A percentile compares a stretch with the other conserved stretches of the same genome.
Evolutionary conservation across 768 basidiomycete species (phyloP).

Genomic region (Pleurotus citrinopileatus): DNA sequence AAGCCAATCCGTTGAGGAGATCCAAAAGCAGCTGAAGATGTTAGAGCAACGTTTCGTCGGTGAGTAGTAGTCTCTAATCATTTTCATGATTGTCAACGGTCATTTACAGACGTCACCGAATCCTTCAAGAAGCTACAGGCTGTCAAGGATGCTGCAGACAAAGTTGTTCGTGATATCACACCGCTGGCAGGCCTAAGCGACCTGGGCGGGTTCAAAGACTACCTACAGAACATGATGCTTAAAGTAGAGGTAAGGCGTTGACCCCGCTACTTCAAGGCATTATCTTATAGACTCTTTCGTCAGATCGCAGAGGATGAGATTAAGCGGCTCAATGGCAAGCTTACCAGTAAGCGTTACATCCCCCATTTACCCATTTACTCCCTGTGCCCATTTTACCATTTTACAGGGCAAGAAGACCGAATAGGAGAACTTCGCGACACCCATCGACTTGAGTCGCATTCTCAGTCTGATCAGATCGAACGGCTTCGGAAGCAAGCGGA

Average conservation of each 20-base stretch:
- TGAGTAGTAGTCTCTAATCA: constrained; percentile 21
- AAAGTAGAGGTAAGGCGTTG: constrained; percentile 63
- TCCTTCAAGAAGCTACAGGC: constrained; percentile 76
- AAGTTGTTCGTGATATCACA: constrained; percentile 65
- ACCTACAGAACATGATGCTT: constrained; percentile 59
- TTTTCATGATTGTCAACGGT: background rate
- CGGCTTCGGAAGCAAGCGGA: constrained; percentile 63
- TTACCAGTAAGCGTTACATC: constrained; percentile 53
- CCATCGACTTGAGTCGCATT: constrained; percentile 76
- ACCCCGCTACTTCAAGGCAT: background rate
- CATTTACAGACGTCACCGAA: constrained; percentile 64
- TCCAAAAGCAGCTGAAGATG: constrained; percentile 64
- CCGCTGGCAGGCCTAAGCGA: constrained; percentile 69
- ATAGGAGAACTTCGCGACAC: constrained; percentile 84
- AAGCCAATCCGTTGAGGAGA: constrained; percentile 40
- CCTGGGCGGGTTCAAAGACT: constrained; percentile 64
- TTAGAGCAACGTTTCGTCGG: constrained; percentile 80
- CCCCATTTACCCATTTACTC: background rate
- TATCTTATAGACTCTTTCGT: background rate
- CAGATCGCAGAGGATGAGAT: constrained; percentile 79
- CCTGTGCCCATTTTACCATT: background rate
- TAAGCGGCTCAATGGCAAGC: constrained; percentile 66
- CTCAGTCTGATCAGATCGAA: constrained; percentile 73
- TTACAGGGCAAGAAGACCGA: constrained; percentile 77
- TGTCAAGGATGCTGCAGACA: constrained; percentile 68